These are phyloP conservation scores for Thalassiosira exigua DNA, from an alignment of 352 stramenopile species.

Conservation along the genomic window DNA sequence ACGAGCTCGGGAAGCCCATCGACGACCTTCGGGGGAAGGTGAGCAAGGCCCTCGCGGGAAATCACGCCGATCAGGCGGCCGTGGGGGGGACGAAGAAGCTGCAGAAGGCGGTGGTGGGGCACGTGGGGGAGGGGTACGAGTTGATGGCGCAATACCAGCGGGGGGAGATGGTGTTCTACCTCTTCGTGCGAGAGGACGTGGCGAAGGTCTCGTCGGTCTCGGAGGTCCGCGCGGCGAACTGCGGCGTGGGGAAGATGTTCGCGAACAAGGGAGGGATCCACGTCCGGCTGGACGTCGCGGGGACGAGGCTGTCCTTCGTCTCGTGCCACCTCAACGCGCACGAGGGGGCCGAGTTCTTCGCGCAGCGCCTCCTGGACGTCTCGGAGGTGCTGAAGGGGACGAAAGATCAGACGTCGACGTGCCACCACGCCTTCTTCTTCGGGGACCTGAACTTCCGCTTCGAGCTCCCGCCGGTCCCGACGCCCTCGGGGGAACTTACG, in stretches of 20 bases:
- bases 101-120: constrained; percentile 24
- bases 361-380: constrained; percentile 61
- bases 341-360: constrained; percentile 70
- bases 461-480: no score
- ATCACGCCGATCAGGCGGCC: background rate
- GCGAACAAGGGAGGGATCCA: constrained; percentile 83
- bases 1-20: background rate
- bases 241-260: constrained; percentile 55
- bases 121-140: constrained; percentile 50
- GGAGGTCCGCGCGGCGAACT: constrained; percentile 60
- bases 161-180: constrained; percentile 68
- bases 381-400: constrained; percentile 65
- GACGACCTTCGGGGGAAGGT: no score
- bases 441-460: constrained; percentile 82
- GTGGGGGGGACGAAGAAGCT: constrained; percentile 3
- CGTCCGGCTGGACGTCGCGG: constrained; percentile 56
- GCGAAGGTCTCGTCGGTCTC: constrained; percentile 44
- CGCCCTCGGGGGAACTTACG: background rate
- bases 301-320: constrained; percentile 68
- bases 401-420: constrained; percentile 69
- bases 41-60: background rate
- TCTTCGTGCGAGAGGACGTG: constrained; percentile 51
- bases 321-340: constrained; percentile 75
- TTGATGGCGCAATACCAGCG: constrained; percentile 56
- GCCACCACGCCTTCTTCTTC: constrained; percentile 76